Percentiles rank a stretch among this genome's conserved stretches.
Evolutionary conservation across 1,284 basidiomycete genomes (phyloP).

Genomic region (Malassezia nana): DNA sequence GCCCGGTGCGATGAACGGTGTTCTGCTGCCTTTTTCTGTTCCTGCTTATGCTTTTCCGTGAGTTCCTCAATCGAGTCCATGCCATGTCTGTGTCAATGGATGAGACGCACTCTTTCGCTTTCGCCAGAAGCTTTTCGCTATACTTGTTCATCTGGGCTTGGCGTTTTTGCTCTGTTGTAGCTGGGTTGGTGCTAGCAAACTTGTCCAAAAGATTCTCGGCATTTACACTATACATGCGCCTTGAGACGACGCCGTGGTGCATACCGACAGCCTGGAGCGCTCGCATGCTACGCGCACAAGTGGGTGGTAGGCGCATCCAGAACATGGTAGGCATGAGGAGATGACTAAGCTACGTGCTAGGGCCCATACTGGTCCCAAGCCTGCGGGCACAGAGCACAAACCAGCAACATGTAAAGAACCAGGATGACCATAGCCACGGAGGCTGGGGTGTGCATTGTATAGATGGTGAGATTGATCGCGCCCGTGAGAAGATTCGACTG

Average conservation of each 20-base stretch:
- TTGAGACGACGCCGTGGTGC: background rate
- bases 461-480: conserved; percentile 66
- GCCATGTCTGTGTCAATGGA: conserved; percentile 11
- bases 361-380: background rate
- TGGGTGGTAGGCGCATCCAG: background rate
- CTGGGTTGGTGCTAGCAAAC: background rate
- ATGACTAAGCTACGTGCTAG: background rate
- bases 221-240: background rate
- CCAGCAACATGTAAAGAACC: conserved; percentile 53
- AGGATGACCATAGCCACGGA: conserved; percentile 60
- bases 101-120: conserved; percentile 24
- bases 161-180: conserved; percentile 21
- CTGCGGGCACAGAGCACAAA: background rate
- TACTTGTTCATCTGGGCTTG: conserved; percentile 37
- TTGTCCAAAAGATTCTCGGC: conserved; percentile 2
- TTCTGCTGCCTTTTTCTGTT: conserved; percentile 24
- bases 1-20: conserved; percentile 13
- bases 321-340: background rate
- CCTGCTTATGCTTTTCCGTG: conserved; percentile 23
- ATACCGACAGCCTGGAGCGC: background rate
- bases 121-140: conserved; percentile 31
- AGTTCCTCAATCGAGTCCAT: conserved; percentile 29
- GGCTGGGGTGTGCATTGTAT: conserved; percentile 69
- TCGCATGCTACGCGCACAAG: background rate
- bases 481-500: conserved; percentile 79